Evolutionary conservation across 2,329 filamentous ascomycete species (phyloP).

Genomic region (Whalleya microplaca): DNA sequence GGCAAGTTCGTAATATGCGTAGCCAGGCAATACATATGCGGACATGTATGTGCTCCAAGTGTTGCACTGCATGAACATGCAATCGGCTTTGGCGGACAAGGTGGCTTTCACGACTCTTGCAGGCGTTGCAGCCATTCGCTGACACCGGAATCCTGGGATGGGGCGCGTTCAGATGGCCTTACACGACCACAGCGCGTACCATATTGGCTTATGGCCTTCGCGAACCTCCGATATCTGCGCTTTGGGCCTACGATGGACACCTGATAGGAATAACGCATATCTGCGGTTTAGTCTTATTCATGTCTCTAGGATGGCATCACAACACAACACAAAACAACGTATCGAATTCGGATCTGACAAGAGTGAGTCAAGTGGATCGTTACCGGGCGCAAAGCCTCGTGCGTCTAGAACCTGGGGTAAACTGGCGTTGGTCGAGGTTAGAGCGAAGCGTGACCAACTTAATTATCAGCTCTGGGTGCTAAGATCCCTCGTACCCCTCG

Average conservation of each 20-base stretch:
- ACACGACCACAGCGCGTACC: too few species aligned
- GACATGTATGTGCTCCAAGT: background rate
- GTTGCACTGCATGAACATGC: background rate
- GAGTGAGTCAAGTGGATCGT: background rate
- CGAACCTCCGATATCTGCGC: too few species aligned
- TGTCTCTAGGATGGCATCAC: background rate
- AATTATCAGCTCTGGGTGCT: background rate
- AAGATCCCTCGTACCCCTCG: background rate
- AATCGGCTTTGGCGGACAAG: background rate
- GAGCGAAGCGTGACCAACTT: background rate
- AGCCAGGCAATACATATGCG: background rate
- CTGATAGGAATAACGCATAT: too few species aligned
- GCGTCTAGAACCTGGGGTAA: background rate
- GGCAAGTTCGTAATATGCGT: conserved; percentile 11
- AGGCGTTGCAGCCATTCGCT: background rate
- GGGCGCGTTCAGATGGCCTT: too few species aligned
- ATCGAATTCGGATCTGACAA: background rate
- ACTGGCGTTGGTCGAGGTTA: background rate
- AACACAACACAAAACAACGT: background rate
- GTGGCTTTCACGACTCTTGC: background rate
- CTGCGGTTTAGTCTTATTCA: background rate
- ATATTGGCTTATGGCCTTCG: too few species aligned
- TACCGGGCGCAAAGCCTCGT: background rate
- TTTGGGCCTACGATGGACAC: too few species aligned
- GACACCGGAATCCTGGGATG: too few species aligned